These are phyloP conservation scores for Dothiorella sarmentorum DNA, from an alignment of 2,329 filamentous ascomycete genomes.

Conservation along the genomic window DNA sequence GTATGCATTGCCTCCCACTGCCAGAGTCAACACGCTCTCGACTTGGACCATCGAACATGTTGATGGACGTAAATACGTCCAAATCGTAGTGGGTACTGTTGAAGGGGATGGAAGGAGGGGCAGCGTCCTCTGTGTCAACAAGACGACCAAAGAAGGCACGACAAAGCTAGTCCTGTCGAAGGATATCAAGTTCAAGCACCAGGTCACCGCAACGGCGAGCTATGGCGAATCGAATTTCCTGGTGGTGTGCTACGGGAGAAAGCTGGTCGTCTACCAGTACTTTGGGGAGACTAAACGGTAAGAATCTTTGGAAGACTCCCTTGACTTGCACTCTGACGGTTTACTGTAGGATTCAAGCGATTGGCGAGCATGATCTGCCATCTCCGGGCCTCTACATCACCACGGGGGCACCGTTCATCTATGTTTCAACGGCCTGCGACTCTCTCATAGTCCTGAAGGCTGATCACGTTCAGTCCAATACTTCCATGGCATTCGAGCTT, in stretches of 20 bases:
- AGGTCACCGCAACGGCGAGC: slow-evolving; percentile 32
- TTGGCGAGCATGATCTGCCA: slow-evolving; percentile 38
- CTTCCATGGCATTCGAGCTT: slow-evolving; percentile 21
- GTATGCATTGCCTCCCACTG: slow-evolving; percentile 54
- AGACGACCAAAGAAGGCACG: not conserved
- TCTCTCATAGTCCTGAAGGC: slow-evolving; percentile 49
- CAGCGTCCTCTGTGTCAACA: slow-evolving; percentile 42
- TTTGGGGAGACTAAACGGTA: slow-evolving; percentile 20
- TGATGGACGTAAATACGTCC: slow-evolving; percentile 55
- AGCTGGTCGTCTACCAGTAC: slow-evolving; percentile 30
- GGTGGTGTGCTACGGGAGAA: slow-evolving; percentile 29
- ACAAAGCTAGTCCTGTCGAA: slow-evolving; percentile 45
- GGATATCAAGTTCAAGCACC: slow-evolving; percentile 28
- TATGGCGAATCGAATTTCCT: slow-evolving; percentile 24
- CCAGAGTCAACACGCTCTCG: slow-evolving; percentile 58
- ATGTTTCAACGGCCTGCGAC: slow-evolving; percentile 53
- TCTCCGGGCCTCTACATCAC: slow-evolving; percentile 52
- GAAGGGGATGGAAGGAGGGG: slow-evolving; percentile 39
- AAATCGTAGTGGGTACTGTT: slow-evolving; percentile 57
- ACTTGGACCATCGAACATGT: slow-evolving; percentile 63
- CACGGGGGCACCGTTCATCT: slow-evolving; percentile 45
- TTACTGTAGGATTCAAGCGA: not conserved
- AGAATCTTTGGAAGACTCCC: not conserved
- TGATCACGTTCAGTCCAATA: slow-evolving; percentile 20
- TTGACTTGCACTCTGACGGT: not conserved